These are phyloP conservation scores for Penicillium angulare DNA, from an alignment of 495 filamentous ascomycete species.

Conservation along the genomic window DNA sequence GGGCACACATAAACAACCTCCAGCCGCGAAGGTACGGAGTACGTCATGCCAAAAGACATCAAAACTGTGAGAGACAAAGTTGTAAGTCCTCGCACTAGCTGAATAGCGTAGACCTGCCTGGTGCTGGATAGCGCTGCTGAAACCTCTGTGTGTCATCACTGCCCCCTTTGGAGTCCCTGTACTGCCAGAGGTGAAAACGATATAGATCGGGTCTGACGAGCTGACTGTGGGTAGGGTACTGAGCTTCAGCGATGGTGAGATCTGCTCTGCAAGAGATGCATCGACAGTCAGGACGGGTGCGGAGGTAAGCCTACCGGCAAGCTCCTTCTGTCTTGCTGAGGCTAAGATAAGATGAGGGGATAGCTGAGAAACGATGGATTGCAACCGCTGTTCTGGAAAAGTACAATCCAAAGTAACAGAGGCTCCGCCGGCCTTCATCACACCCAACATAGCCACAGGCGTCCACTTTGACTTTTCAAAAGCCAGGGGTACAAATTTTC, in stretches of 20 bases:
- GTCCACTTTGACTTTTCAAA: constrained; percentile 47
- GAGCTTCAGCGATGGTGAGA: neutral
- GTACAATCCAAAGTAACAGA: neutral
- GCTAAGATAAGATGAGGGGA: neutral
- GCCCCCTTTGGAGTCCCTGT: constrained; percentile 80
- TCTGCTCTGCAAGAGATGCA: neutral
- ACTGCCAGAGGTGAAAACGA: constrained; percentile 73
- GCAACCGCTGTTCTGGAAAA: constrained; percentile 1
- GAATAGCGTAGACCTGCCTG: neutral
- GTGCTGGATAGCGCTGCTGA: constrained; percentile 28
- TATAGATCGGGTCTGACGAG: constrained; percentile 1
- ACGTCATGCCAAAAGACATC: constrained; percentile 20
- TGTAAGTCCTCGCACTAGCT: constrained; percentile 9
- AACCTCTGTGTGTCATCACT: constrained; percentile 68
- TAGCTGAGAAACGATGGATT: constrained; percentile 24
- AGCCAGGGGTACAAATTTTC: constrained; percentile 36
- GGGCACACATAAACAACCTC: constrained; percentile 28
- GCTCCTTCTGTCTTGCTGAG: neutral
- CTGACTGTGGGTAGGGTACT: neutral
- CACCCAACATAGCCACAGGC: constrained; percentile 36
- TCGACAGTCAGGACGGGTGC: neutral
- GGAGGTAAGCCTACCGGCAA: no score
- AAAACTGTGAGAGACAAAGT: constrained; percentile 36
- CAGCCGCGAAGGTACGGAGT: constrained; percentile 17
- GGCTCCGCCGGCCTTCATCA: constrained; percentile 35